Evolutionary conservation across 1,139 yeast species (phyloP).

Genomic region (Meyerozyma smithsonii): DNA sequence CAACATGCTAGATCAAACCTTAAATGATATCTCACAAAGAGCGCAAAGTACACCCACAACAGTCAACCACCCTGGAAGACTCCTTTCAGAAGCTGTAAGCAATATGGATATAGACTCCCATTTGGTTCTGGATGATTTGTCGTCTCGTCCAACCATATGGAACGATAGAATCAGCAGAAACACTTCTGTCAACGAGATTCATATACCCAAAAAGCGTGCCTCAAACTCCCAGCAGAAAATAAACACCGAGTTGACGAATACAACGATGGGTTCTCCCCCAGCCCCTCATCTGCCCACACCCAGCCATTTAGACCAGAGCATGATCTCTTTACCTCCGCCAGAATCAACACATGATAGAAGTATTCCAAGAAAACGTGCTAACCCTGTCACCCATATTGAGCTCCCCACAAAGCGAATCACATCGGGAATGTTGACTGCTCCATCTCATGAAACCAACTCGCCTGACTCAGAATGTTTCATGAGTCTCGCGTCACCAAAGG

Average conservation of each 20-base stretch:
- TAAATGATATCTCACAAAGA: not conserved
- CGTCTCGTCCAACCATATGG: not conserved
- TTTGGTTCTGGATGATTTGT: not conserved
- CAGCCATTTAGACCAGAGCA: constrained; percentile 14
- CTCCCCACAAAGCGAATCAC: constrained; percentile 49
- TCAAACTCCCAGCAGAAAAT: not conserved
- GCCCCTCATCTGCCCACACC: not conserved
- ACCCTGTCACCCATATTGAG: constrained; percentile 9
- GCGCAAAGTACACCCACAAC: constrained; percentile 1
- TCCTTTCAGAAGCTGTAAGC: not conserved
- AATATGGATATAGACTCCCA: not conserved
- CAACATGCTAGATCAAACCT: not conserved
- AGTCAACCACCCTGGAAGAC: not conserved
- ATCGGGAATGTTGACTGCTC: constrained; percentile 57
- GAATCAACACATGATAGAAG: constrained; percentile 16
- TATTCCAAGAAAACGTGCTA: constrained; percentile 24
- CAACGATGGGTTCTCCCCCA: not conserved
- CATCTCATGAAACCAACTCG: constrained; percentile 15
- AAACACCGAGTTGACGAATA: not conserved
- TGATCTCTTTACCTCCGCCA: constrained; percentile 35
- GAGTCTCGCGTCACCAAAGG: not conserved
- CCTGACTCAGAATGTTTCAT: not conserved
- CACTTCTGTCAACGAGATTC: not conserved
- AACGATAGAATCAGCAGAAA: not conserved
- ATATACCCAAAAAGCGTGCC: not conserved